phyloP scores from a whole-genome alignment of 768 basidiomycete species.

The Rhizopogon sp. region DNA sequence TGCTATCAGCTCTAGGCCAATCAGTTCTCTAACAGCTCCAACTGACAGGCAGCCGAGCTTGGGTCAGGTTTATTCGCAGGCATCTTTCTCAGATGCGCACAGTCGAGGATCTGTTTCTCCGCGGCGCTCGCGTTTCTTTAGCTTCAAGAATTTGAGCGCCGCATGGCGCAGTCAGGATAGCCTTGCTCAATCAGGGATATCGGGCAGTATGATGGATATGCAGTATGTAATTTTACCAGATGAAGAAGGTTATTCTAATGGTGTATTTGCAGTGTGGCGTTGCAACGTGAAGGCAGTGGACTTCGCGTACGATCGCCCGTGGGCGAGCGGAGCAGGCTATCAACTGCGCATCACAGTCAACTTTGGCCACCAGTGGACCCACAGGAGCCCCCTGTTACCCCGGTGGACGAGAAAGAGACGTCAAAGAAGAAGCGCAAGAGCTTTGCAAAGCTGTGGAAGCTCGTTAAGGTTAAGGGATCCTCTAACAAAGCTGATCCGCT shows the following conservation, averaged over 20 bases:
- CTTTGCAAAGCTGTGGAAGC: slow-evolving; percentile 76
- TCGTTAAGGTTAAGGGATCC: slow-evolving; percentile 70
- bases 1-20: slow-evolving; percentile 49
- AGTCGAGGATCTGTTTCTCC: slow-evolving; percentile 67
- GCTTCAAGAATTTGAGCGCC: slow-evolving; percentile 62
- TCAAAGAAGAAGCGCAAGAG: slow-evolving; percentile 78
- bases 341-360: slow-evolving; percentile 42
- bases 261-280: slow-evolving; percentile 51
- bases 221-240: slow-evolving; percentile 56
- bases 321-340: slow-evolving; percentile 30
- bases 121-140: slow-evolving; percentile 72
- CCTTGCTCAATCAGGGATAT: slow-evolving; percentile 73
- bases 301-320: slow-evolving; percentile 25
- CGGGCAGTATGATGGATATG: slow-evolving; percentile 91
- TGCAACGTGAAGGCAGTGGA: slow-evolving; percentile 58
- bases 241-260: slow-evolving; percentile 8
- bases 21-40: slow-evolving; percentile 56
- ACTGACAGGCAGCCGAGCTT: slow-evolving; percentile 53
- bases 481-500: slow-evolving; percentile 34
- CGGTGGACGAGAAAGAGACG: slow-evolving; percentile 37
- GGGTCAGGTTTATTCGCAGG: slow-evolving; percentile 68
- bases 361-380: slow-evolving; percentile 44
- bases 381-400: slow-evolving; percentile 14
- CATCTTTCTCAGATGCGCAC: slow-evolving; percentile 77
- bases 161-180: slow-evolving; percentile 81